Percentiles rank a stretch among this genome's conserved stretches.
phyloP scores from a whole-genome alignment of 129 eudicot species.

The Flaveria ramosissima region DNA sequence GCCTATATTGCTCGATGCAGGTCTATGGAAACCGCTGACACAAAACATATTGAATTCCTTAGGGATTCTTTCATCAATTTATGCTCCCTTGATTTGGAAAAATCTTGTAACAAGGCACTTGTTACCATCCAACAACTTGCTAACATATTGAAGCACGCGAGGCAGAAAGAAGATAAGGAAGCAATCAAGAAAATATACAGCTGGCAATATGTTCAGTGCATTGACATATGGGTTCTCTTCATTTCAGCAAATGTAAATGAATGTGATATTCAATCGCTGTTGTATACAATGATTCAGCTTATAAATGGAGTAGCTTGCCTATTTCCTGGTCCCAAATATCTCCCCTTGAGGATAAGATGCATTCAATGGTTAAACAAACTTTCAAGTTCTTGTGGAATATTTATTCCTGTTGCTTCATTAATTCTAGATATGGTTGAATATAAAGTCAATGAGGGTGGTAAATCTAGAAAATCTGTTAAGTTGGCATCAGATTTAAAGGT shows the following conservation, averaged over 20 bases:
- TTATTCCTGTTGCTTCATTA: conserved; percentile 74
- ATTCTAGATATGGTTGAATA: conserved; percentile 73
- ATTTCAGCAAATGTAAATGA: conserved; percentile 53
- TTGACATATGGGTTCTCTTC: conserved; percentile 87
- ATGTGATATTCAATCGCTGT: conserved; percentile 56
- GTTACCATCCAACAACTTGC: conserved; percentile 63
- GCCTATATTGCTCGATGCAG: conserved; percentile 70
- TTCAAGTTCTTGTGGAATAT: conserved; percentile 67
- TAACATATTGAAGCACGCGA: conserved; percentile 59
- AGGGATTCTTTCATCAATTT: conserved; percentile 62
- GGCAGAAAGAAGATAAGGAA: conserved; percentile 63
- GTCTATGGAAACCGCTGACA: conserved; percentile 45
- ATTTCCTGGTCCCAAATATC: conserved; percentile 73
- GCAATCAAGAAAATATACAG: conserved; percentile 71
- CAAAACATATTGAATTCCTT: conserved; percentile 59
- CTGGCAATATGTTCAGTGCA: conserved; percentile 78
- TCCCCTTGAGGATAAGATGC: conserved; percentile 76
- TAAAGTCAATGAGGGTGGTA: conserved; percentile 68
- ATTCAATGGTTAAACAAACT: conserved; percentile 82
- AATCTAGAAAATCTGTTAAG: conserved; percentile 39
- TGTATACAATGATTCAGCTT: conserved; percentile 57
- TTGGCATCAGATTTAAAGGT: conserved; percentile 71
- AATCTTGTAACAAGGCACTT: conserved; percentile 57
- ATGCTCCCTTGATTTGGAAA: conserved; percentile 77
- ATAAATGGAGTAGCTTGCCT: conserved; percentile 67